Evolutionary conservation across 805 yeast species (phyloP).

Genomic region (Wickerhamomyces ciferrii): DNA sequence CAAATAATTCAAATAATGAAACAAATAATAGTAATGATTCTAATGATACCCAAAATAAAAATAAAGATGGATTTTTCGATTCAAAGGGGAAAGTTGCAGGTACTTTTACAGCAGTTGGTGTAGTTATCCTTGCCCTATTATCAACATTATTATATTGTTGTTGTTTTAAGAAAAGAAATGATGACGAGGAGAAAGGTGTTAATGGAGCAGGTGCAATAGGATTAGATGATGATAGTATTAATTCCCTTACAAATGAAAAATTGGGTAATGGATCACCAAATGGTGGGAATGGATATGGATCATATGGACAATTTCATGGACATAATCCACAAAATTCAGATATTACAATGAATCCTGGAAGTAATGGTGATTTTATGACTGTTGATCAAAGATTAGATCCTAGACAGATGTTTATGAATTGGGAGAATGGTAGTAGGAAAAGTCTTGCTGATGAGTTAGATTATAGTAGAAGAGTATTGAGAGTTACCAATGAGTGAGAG

Average conservation of each 20-base stretch:
- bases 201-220: not conserved
- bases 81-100: constrained; percentile 76
- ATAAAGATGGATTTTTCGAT: constrained; percentile 45
- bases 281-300: too few relatives aligned
- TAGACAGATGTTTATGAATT: constrained; percentile 40
- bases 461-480: constrained; percentile 49
- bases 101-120: constrained; percentile 69
- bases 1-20: constrained; percentile 8
- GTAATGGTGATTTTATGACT: constrained; percentile 20
- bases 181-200: constrained; percentile 8
- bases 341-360: not conserved
- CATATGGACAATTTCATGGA: not conserved
- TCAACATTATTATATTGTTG: constrained; percentile 38
- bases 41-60: constrained; percentile 9
- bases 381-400: constrained; percentile 66
- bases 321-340: not conserved
- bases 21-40: constrained; percentile 2
- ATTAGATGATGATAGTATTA: not conserved
- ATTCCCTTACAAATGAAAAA: not conserved
- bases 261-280: not conserved
- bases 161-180: constrained; percentile 24
- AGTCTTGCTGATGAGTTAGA: constrained; percentile 52
- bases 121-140: constrained; percentile 45
- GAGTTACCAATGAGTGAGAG: constrained; percentile 38
- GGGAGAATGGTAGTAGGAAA: constrained; percentile 39